These are phyloP conservation scores for Calonectria hawksworthii DNA, from an alignment of 2,329 filamentous ascomycete genomes.

Conservation along the genomic window DNA sequence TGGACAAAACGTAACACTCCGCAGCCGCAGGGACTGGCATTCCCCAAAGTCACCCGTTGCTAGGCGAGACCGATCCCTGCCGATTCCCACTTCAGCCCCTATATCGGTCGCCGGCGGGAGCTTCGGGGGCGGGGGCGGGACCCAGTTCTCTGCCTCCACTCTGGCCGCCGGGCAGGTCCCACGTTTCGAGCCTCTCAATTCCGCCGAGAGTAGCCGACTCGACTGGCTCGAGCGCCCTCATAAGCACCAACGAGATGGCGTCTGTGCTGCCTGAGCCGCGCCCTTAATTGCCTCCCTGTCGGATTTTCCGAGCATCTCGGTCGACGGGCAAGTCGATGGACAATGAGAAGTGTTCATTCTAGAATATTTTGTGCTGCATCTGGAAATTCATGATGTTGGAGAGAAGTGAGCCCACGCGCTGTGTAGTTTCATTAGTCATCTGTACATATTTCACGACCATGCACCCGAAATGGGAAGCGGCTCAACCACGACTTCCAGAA, in stretches of 20 bases:
- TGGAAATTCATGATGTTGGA: not conserved
- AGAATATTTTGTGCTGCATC: not conserved
- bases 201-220: slow-evolving; percentile 6
- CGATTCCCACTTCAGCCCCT: not conserved
- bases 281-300: not conserved
- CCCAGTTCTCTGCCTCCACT: not conserved
- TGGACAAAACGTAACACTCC: not conserved
- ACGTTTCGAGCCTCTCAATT: not conserved
- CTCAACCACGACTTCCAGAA: not conserved
- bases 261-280: not conserved
- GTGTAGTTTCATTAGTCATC: not conserved
- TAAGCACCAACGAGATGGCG: not conserved
- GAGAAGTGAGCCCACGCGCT: not conserved
- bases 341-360: not conserved
- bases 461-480: not conserved
- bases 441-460: not conserved
- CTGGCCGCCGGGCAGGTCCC: slow-evolving; percentile 9
- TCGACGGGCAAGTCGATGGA: not conserved
- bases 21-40: slow-evolving; percentile 22
- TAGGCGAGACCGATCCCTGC: not conserved
- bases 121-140: slow-evolving; percentile 3
- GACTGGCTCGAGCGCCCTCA: not conserved
- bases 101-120: slow-evolving; percentile 11
- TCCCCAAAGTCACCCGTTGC: slow-evolving; percentile 28
- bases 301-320: not conserved